Evolutionary conservation across 2,329 filamentous ascomycete species (phyloP).

Genomic region (Alternaria novae-zelandiae): DNA sequence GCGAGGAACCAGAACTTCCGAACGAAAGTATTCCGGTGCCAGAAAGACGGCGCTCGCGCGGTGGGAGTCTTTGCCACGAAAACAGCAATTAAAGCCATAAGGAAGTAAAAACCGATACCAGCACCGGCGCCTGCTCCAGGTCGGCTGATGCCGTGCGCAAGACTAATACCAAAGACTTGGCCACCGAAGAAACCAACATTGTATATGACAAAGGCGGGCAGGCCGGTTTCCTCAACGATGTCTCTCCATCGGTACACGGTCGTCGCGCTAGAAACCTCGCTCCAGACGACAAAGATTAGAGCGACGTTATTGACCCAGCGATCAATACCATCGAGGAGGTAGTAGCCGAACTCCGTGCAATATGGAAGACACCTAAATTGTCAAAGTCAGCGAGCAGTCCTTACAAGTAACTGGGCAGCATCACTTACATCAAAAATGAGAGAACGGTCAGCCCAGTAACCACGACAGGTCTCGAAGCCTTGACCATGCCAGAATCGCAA

Average conservation of each 20-base stretch:
- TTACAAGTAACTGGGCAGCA: background rate
- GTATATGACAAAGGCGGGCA: conserved; percentile 54
- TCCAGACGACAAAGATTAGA: conserved; percentile 62
- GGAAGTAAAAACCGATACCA: conserved; percentile 61
- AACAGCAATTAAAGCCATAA: conserved; percentile 50
- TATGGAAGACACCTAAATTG: conserved; percentile 56
- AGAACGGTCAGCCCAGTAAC: conserved; percentile 58
- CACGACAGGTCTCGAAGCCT: conserved; percentile 55
- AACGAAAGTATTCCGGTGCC: conserved; percentile 47
- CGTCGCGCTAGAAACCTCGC: conserved; percentile 60
- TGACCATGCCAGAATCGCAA: conserved; percentile 59
- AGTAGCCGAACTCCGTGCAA: conserved; percentile 65
- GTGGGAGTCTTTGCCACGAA: conserved; percentile 54
- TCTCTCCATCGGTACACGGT: conserved; percentile 61
- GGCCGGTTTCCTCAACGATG: conserved; percentile 54
- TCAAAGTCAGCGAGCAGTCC: background rate
- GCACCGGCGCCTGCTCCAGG: conserved; percentile 57
- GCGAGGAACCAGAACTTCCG: conserved; percentile 60
- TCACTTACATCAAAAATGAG: conserved; percentile 55
- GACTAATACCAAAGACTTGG: conserved; percentile 58
- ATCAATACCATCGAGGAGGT: conserved; percentile 62
- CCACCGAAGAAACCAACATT: conserved; percentile 62
- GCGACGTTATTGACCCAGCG: conserved; percentile 63
- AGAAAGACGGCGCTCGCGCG: conserved; percentile 52
- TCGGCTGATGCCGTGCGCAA: conserved; percentile 55